Conservation (phyloP, 352 stramenopile species). For the Aphanomyces cochlioides region DNA sequence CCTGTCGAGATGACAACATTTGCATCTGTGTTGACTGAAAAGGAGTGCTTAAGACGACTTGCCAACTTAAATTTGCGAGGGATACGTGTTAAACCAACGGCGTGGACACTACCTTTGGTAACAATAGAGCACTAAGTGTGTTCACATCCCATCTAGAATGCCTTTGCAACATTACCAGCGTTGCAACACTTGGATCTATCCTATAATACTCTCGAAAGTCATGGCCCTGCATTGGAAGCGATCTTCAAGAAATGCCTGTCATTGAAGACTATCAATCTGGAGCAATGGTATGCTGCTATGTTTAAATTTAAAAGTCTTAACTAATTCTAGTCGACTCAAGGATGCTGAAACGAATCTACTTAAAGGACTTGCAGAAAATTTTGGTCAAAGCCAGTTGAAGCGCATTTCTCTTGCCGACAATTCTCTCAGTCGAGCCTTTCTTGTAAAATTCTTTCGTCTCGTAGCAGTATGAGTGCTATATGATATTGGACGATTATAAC, state of each 20-base stretch:
- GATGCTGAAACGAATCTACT: slow-evolving; percentile 8
- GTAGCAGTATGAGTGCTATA: background rate
- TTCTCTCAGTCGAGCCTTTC: background rate
- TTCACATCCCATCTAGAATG: background rate
- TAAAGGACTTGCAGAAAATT: background rate
- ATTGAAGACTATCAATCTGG: slow-evolving; percentile 12
- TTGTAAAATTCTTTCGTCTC: background rate
- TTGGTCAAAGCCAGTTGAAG: background rate
- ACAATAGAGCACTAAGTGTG: background rate
- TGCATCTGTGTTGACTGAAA: background rate
- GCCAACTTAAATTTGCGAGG: background rate
- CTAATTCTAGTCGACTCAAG: slow-evolving; percentile 7
- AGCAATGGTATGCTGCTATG: slow-evolving; percentile 23
- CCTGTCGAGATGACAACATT: slow-evolving; percentile 2
- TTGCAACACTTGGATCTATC: slow-evolving; percentile 59
- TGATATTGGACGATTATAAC: background rate
- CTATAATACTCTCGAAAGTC: slow-evolving; percentile 50
- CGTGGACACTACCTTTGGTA: slow-evolving; percentile 16
- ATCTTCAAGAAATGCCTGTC: slow-evolving; percentile 8
- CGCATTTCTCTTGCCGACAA: slow-evolving; percentile 15
- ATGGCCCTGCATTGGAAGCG: slow-evolving; percentile 6
- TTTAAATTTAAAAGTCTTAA: background rate
- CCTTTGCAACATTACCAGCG: background rate
- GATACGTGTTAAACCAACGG: background rate
- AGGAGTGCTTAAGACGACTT: background rate